A percentile compares a stretch with the other conserved stretches of the same genome.
phyloP scores from a whole-genome alignment of 2,329 filamentous ascomycete species.

The Trichoderma koningiopsis region DNA sequence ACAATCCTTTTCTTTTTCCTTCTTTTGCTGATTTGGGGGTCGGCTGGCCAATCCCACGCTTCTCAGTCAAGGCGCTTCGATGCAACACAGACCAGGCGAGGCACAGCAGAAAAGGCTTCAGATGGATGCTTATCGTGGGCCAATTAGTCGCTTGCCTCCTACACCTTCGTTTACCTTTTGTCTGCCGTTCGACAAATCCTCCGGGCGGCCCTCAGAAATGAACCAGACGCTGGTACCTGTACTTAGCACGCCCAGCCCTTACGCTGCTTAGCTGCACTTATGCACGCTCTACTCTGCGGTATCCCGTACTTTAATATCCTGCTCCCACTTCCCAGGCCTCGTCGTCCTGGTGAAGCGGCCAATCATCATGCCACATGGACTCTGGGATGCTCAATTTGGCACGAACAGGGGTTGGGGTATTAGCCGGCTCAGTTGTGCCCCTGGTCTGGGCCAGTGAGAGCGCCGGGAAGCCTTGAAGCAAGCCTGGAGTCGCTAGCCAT shows the following conservation, averaged over 20 bases:
- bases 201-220: background rate
- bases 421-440: conserved; percentile 21
- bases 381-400: conserved; percentile 23
- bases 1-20: background rate
- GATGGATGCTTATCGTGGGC: background rate
- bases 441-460: conserved; percentile 19
- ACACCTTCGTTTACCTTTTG: background rate
- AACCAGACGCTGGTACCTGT: background rate
- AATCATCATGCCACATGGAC: conserved; percentile 23
- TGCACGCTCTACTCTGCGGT: conserved; percentile 15
- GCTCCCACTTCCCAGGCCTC: background rate
- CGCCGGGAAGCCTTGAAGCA: conserved; percentile 8
- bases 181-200: conserved; percentile 2
- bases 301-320: conserved; percentile 15
- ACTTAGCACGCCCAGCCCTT: conserved; percentile 1
- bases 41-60: background rate
- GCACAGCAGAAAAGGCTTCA: background rate
- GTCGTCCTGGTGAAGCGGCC: conserved; percentile 17
- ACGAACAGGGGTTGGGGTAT: conserved; percentile 16
- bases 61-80: background rate
- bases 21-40: background rate
- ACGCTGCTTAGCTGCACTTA: background rate
- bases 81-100: conserved; percentile 6
- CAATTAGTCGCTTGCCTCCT: conserved; percentile 1
- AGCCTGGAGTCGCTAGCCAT: conserved; percentile 11